A percentile compares a stretch with the other conserved stretches of the same genome.
These are phyloP conservation scores for Astraeus odoratus DNA, from an alignment of 768 basidiomycete genomes.

Conservation along the genomic window DNA sequence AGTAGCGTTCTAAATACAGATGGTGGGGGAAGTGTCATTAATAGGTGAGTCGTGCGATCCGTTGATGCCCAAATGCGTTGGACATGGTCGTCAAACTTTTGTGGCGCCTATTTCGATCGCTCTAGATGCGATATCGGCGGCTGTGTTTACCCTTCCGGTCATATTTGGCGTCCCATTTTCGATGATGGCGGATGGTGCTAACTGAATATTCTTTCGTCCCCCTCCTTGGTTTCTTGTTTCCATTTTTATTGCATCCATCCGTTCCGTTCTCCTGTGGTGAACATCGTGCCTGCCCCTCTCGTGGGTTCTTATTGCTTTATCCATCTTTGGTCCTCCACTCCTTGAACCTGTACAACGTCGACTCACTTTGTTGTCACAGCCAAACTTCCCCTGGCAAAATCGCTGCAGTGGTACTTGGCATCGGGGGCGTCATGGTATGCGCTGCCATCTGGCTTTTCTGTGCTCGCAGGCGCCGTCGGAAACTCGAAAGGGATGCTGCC, in stretches of 20 bases:
- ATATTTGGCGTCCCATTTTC: too few species aligned
- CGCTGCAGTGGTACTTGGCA: conserved; percentile 18
- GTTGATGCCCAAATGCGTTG: neutral
- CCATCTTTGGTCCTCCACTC: conserved; percentile 2
- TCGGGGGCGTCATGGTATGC: conserved; percentile 21
- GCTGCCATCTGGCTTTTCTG: conserved; percentile 25
- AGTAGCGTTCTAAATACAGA: conserved; percentile 20
- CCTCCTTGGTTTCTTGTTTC: neutral
- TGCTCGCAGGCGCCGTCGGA: conserved; percentile 25
- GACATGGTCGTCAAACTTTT: neutral
- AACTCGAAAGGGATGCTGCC: conserved; percentile 14
- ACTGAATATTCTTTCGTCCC: too few species aligned
- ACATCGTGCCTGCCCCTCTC: neutral
- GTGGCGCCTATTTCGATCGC: neutral
- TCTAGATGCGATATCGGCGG: neutral
- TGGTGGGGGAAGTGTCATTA: neutral
- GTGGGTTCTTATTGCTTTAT: neutral
- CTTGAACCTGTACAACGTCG: conserved; percentile 4
- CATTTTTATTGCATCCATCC: neutral
- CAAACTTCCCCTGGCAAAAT: conserved; percentile 16
- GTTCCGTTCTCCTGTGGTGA: neutral
- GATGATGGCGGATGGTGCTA: neutral
- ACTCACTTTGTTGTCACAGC: conserved; percentile 5
- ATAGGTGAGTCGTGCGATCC: conserved; percentile 12
- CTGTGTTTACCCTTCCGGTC: too few species aligned